These are phyloP conservation scores for Quercus phellos DNA, from an alignment of 331 rosid genomes.

Conservation along the genomic window DNA sequence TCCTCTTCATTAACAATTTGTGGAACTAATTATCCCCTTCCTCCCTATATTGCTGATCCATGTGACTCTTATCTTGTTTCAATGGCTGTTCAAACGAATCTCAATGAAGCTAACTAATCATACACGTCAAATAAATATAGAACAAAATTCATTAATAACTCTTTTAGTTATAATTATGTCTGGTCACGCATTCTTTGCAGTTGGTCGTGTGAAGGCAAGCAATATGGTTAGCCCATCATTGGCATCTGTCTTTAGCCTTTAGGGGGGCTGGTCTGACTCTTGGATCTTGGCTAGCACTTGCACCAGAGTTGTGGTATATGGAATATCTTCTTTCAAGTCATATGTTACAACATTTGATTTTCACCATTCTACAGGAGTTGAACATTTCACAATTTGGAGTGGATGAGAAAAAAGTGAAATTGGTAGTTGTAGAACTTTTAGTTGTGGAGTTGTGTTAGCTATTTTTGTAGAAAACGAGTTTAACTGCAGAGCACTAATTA, in stretches of 20 bases:
- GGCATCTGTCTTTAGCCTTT: conserved; percentile 30
- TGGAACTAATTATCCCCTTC: conserved; percentile 17
- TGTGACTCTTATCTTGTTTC: conserved; percentile 17
- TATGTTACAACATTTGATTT: background rate
- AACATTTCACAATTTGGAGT: no score
- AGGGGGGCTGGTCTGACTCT: conserved; percentile 21
- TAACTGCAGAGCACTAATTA: no score
- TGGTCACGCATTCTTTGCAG: conserved; percentile 22
- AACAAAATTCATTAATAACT: conserved; percentile 6
- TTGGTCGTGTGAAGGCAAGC: conserved; percentile 50
- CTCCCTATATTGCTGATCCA: conserved; percentile 17
- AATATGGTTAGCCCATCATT: conserved; percentile 54
- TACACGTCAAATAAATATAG: conserved; percentile 23
- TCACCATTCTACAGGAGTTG: background rate
- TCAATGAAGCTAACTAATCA: conserved; percentile 27
- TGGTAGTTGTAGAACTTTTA: no score
- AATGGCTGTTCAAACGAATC: conserved; percentile 19
- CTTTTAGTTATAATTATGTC: conserved; percentile 25
- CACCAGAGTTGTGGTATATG: conserved; percentile 29
- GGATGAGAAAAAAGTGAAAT: no score
- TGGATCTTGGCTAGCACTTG: conserved; percentile 16
- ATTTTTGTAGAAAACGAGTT: no score
- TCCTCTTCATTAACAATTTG: background rate
- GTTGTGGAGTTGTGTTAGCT: no score
- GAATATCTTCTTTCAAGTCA: conserved; percentile 13